A percentile compares a stretch with the other conserved stretches of the same genome.
These are phyloP conservation scores for Suhomyces vadensis DNA, from an alignment of 805 yeast species.

Conservation along the genomic window DNA sequence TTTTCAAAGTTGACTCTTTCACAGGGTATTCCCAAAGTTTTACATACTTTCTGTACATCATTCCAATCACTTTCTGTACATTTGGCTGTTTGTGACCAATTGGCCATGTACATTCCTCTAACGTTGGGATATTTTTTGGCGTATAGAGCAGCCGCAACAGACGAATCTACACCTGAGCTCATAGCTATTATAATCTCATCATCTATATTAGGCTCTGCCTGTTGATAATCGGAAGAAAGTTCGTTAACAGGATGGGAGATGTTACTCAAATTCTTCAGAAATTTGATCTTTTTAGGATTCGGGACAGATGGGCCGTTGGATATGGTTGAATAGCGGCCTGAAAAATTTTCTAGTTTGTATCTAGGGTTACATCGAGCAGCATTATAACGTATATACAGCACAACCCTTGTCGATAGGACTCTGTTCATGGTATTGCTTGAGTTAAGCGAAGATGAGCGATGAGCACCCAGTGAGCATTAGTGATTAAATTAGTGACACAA, in stretches of 20 bases:
- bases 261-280: too few relatives aligned
- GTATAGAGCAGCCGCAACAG: conserved; percentile 76
- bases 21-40: conserved; percentile 62
- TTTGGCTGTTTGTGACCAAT: conserved; percentile 70
- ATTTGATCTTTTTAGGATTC: too few relatives aligned
- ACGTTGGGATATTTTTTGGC: conserved; percentile 59
- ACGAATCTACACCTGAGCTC: conserved; percentile 97
- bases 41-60: conserved; percentile 69
- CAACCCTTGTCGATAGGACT: too few relatives aligned
- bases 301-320: too few relatives aligned
- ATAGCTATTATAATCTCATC: conserved; percentile 82
- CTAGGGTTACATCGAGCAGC: too few relatives aligned
- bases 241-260: not conserved
- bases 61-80: conserved; percentile 91
- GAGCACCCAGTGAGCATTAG: too few relatives aligned
- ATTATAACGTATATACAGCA: too few relatives aligned
- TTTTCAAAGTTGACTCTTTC: conserved; percentile 80
- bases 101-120: conserved; percentile 87
- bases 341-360: too few relatives aligned
- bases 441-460: too few relatives aligned
- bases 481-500: too few relatives aligned
- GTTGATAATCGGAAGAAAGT: conserved; percentile 26
- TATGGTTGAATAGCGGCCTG: not conserved
- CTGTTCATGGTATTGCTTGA: too few relatives aligned
- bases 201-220: conserved; percentile 44